Conservation (phyloP, 2,329 filamentous ascomycete genomes). For the Botrytis aclada region DNA sequence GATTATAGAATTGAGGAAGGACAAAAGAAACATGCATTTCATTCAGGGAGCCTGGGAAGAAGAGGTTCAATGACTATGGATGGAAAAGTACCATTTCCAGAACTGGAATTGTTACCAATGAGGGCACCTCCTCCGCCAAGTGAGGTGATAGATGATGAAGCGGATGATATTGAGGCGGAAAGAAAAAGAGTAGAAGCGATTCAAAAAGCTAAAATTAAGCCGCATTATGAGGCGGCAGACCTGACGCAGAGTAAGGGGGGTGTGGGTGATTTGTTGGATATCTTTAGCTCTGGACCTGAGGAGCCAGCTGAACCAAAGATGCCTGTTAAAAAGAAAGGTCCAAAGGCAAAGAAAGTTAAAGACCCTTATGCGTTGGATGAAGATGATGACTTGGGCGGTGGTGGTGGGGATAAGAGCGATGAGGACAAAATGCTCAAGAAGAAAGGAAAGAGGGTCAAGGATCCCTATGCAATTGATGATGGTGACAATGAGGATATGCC, state of each 20-base stretch:
- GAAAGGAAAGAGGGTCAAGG: neutral
- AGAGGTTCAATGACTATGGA: conserved; percentile 31
- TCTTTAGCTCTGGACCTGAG: conserved; percentile 17
- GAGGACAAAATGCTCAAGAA: neutral
- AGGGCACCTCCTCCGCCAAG: conserved; percentile 18
- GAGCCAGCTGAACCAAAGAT: conserved; percentile 14
- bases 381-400: conserved; percentile 5
- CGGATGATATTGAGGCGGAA: conserved; percentile 19
- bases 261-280: conserved; percentile 18
- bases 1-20: conserved; percentile 7
- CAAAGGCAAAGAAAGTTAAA: neutral
- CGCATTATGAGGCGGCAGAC: conserved; percentile 8
- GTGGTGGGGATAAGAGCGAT: neutral
- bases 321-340: conserved; percentile 15
- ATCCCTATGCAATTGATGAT: conserved; percentile 8
- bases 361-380: conserved; percentile 16
- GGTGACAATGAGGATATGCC: neutral
- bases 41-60: conserved; percentile 23
- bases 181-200: conserved; percentile 22
- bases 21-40: conserved; percentile 6
- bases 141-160: conserved; percentile 20
- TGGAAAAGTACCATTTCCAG: conserved; percentile 32
- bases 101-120: conserved; percentile 34
- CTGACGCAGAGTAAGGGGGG: conserved; percentile 5
- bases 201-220: conserved; percentile 9